phyloP scores from a whole-genome alignment of 345 rosid species.

The Salix udensis region DNA sequence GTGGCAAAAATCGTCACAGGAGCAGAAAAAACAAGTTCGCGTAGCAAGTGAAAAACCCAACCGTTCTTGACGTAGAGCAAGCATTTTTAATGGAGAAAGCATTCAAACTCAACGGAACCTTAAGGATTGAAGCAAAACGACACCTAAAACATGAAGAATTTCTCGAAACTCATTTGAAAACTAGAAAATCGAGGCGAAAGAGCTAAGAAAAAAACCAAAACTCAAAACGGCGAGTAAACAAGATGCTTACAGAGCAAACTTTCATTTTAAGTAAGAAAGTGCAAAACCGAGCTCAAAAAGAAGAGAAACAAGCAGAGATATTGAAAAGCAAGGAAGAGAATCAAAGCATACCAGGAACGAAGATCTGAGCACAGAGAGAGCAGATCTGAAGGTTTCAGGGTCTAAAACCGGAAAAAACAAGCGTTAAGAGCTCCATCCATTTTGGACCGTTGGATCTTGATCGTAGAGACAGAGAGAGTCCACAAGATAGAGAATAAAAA shows the following conservation, averaged over 20 bases:
- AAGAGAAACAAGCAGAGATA: not conserved
- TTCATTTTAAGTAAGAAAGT: not conserved
- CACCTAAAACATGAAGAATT: not conserved
- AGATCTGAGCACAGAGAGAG: constrained; percentile 37
- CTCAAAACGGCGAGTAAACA: not conserved
- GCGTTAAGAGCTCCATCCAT: constrained; percentile 30
- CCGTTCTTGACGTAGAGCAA: not conserved
- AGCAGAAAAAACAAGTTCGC: not conserved
- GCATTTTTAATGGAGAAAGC: not conserved
- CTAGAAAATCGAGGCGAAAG: not conserved
- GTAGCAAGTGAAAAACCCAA: not conserved
- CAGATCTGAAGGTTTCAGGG: constrained; percentile 43
- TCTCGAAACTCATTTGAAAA: not conserved
- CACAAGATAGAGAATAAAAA: constrained; percentile 32
- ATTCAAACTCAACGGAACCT: not conserved
- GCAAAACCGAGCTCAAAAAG: not conserved
- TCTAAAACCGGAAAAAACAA: constrained; percentile 36
- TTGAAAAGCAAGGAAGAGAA: not conserved
- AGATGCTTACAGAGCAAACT: not conserved
- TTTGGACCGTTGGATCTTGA: constrained; percentile 63
- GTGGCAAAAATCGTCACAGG: not conserved
- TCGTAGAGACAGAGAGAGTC: constrained; percentile 30
- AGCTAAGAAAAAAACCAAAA: not conserved
- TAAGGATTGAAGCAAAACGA: not conserved
- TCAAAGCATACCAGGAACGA: constrained; percentile 28